Evolutionary conservation across 2,329 filamentous ascomycete species (phyloP), one percentile per base, ranked within the genome.

Genomic region (Elsinoe arachidis): DNA sequence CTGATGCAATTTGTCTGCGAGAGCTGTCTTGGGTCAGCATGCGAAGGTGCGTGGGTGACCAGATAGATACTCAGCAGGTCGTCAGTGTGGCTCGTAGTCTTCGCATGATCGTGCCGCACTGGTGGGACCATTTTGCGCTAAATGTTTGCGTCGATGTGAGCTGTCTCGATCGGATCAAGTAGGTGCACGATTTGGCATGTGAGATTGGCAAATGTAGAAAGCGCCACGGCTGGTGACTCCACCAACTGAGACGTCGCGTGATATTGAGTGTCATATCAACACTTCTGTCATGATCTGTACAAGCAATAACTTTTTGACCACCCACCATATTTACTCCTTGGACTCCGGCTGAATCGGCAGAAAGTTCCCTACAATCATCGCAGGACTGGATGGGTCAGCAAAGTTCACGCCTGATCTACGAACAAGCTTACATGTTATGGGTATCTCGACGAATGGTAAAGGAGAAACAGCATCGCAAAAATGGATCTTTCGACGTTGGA

Each of bases 311-410:
- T 34, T 53, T 37, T 33, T 53, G 19, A n/a, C 15, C 30, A 14
- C 49, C 34, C 19, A 38, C 38, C 11, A 26, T n/a, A 37, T 34
- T 15, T 15, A 14, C 9, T 53, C 33, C 19, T 21, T 53, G 11
- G 49, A 35, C 43, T 59, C 72, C 58, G 85, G 83, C 66, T 90
- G 84, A 68, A 95, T 90, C 2, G 93, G 93, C 61, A 99, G 73
- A 71, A 99, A 99, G 69, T 99, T 99, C 52, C 93, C 93, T 51
- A 99, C 87, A 67, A 99, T 99, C 62, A 99, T 77, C 54, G 89
- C 90, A 54, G 93, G 93, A 68, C 93, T 96, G 7, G 11, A 23
- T 35, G n/a, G 15, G 12, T 55, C 26, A 46, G 46, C 30, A 35
- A 23, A 6, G 2, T 15, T n/a, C 35, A 6, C 30, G 30, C 9